These are phyloP conservation scores for Oryza nivara DNA, from an alignment of 176 grass and related monocot genomes.

Conservation along the genomic window DNA sequence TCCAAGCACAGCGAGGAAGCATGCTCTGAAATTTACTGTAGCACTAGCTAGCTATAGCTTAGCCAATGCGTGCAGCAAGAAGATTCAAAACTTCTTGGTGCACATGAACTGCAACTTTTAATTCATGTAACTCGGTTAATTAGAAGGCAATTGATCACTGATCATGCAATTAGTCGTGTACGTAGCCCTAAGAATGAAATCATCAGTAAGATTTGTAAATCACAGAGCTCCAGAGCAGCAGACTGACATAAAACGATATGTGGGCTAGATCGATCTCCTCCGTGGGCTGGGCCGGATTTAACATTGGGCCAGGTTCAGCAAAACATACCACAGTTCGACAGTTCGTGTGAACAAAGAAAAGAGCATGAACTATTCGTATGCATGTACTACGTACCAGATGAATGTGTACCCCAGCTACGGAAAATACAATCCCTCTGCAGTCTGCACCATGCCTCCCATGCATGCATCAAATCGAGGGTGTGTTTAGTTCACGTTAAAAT, in stretches of 20 bases:
- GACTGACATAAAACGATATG: neutral
- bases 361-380: too few relatives aligned
- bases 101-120: neutral
- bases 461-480: neutral
- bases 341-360: neutral
- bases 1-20: constrained; percentile 42
- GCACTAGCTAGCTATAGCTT: neutral
- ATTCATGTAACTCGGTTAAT: neutral
- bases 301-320: neutral
- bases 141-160: neutral
- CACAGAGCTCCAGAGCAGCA: neutral
- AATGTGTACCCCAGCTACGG: neutral
- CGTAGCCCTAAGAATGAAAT: neutral
- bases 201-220: neutral
- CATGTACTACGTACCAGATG: neutral
- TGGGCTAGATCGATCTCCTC: neutral
- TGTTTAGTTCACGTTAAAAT: too few relatives aligned
- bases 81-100: constrained; percentile 10
- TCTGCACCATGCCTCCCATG: too few relatives aligned
- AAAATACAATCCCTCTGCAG: too few relatives aligned
- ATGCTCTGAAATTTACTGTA: constrained; percentile 29
- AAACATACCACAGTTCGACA: neutral
- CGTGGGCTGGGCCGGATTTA: neutral
- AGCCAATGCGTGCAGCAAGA: neutral
- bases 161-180: neutral